Conservation (phyloP, 352 stramenopile genomes). For the Globisporangium paroecandrum region DNA sequence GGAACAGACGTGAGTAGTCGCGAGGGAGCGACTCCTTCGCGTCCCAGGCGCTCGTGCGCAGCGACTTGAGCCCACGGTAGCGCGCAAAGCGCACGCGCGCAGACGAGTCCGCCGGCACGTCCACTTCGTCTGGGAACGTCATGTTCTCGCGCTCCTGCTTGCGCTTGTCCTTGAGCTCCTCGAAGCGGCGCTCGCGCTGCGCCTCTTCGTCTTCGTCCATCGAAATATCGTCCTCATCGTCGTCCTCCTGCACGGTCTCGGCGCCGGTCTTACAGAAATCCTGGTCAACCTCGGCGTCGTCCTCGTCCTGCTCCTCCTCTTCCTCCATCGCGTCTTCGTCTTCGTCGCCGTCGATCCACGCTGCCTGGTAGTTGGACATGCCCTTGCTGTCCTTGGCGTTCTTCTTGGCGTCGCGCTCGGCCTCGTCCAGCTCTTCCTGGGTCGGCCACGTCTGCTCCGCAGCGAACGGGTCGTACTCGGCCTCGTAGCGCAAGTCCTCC, state of each 20-base stretch:
- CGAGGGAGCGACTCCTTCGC: constrained; percentile 97
- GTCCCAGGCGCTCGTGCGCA: constrained; percentile 96
- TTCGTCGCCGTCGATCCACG: constrained; percentile 88
- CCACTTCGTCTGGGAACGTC: constrained; percentile 95
- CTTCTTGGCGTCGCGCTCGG: constrained; percentile 60
- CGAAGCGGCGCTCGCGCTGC: constrained; percentile 29
- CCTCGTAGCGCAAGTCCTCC: constrained; percentile 84
- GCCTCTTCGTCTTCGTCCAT: constrained; percentile 68
- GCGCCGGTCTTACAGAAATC: constrained; percentile 73
- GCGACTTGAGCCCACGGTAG: constrained; percentile 96
- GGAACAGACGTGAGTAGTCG: constrained; percentile 96
- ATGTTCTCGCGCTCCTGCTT: constrained; percentile 91
- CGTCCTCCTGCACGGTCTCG: constrained; percentile 50
- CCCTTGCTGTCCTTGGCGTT: constrained; percentile 41
- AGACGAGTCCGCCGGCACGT: constrained; percentile 53
- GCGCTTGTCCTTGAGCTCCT: constrained; percentile 73
- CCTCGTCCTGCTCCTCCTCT: constrained; percentile 41
- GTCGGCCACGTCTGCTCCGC: constrained; percentile 98
- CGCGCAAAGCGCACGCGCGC: constrained; percentile 76
- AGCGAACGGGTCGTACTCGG: constrained; percentile 92
- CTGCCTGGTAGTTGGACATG: constrained; percentile 93
- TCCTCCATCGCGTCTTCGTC: constrained; percentile 54
- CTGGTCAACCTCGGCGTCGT: constrained; percentile 64
- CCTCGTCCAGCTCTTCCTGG: constrained; percentile 93
- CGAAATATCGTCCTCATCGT: constrained; percentile 75